These are phyloP conservation scores for Murraya paniculata DNA, from an alignment of 345 rosid genomes.

Conservation along the genomic window DNA sequence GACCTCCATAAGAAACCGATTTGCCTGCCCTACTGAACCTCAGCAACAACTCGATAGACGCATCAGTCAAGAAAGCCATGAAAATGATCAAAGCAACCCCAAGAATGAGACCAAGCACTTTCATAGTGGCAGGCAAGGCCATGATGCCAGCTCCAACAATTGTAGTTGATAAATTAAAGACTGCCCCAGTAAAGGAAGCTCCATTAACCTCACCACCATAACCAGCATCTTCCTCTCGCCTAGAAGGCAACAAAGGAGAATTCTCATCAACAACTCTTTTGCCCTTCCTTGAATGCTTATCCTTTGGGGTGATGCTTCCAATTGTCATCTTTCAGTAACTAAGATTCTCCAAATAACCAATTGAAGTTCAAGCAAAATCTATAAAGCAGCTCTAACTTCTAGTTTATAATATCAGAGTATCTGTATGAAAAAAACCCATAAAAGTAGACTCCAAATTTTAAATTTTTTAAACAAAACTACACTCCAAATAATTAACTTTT, in stretches of 20 bases:
- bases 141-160: constrained; percentile 95
- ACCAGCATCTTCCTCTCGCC: constrained; percentile 39
- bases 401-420: neutral
- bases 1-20: constrained; percentile 61
- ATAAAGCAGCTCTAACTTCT: constrained; percentile 7
- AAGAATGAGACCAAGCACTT: constrained; percentile 68
- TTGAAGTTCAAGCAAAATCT: constrained; percentile 2
- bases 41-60: constrained; percentile 75
- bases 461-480: neutral
- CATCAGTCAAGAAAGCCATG: constrained; percentile 79
- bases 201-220: constrained; percentile 76
- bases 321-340: constrained; percentile 49
- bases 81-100: constrained; percentile 68
- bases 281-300: constrained; percentile 41
- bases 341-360: constrained; percentile 13
- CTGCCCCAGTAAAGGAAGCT: constrained; percentile 88
- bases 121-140: constrained; percentile 97
- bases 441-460: neutral
- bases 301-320: constrained; percentile 39
- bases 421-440: neutral
- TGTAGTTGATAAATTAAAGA: constrained; percentile 83
- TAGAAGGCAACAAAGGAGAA: constrained; percentile 55
- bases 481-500: neutral
- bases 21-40: constrained; percentile 76
- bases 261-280: constrained; percentile 41